Conservation (phyloP, 2,329 filamentous ascomycete genomes). For the Cryphonectria carpinicola region DNA sequence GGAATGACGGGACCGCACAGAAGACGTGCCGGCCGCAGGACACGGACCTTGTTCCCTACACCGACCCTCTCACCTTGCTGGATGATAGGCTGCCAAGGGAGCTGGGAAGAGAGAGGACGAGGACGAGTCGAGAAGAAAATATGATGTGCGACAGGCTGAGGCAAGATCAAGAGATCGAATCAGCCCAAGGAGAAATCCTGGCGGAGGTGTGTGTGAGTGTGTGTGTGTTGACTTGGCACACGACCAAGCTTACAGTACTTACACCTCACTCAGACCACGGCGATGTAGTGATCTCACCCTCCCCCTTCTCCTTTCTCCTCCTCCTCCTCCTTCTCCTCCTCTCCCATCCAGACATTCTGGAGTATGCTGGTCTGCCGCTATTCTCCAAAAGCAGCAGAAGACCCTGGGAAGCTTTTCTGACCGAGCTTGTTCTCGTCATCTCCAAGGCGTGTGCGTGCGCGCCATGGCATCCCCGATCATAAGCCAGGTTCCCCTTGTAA, state of each 20-base stretch:
- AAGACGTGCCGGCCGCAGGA: constrained; percentile 17
- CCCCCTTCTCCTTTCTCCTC: background rate
- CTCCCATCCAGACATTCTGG: background rate
- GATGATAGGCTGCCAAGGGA: background rate
- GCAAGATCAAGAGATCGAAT: background rate
- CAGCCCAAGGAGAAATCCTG: background rate
- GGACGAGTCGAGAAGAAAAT: no score
- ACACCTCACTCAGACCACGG: background rate
- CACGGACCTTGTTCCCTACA: constrained; percentile 24
- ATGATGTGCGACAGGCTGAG: background rate
- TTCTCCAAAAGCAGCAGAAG: background rate
- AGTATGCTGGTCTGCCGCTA: background rate
- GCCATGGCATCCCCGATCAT: background rate
- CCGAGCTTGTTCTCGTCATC: constrained; percentile 5
- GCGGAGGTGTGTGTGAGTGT: background rate
- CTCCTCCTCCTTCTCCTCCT: background rate
- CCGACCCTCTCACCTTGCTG: constrained; percentile 12
- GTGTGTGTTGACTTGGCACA: background rate
- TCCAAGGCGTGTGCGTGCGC: background rate
- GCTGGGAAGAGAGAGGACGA: background rate
- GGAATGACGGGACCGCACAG: constrained; percentile 8
- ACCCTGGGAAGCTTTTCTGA: background rate
- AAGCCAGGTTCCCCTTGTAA: constrained; percentile 5
- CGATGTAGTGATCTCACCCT: background rate
- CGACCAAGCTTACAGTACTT: background rate